A percentile compares a stretch with the other conserved stretches of the same genome.
Conservation (phyloP, 2,329 filamentous ascomycete genomes). For the Microcera coccophila region DNA sequence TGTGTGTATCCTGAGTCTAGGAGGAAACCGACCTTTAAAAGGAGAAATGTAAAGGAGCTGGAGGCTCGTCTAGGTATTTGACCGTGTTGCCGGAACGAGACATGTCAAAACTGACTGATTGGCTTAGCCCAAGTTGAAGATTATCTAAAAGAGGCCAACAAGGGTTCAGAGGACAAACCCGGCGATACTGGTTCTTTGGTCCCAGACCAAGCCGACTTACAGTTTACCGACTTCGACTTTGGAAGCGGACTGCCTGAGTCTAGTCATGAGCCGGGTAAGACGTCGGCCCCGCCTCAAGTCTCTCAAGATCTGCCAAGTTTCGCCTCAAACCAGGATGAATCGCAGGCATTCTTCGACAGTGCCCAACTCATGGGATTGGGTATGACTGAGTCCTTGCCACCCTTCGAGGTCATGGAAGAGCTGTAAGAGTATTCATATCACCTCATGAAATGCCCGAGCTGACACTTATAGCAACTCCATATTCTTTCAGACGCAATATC, state of each 20-base stretch:
- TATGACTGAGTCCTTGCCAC: conserved; percentile 75
- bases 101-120: background rate
- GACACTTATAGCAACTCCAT: conserved; percentile 54
- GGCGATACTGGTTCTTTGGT: conserved; percentile 25
- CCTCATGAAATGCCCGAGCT: background rate
- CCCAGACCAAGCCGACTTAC: conserved; percentile 10
- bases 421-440: conserved; percentile 52
- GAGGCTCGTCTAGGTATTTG: conserved; percentile 76
- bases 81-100: background rate
- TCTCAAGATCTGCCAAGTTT: conserved; percentile 16
- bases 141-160: conserved; percentile 64
- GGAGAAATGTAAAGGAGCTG: conserved; percentile 84
- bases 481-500: conserved; percentile 74
- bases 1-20: conserved; percentile 87
- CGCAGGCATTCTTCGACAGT: conserved; percentile 10
- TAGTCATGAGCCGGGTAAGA: background rate
- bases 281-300: conserved; percentile 7
- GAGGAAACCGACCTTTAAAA: conserved; percentile 82
- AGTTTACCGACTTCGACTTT: conserved; percentile 7
- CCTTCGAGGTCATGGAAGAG: conserved; percentile 75
- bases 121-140: conserved; percentile 73
- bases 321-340: conserved; percentile 7
- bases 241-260: conserved; percentile 4
- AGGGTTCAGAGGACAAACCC: conserved; percentile 23
- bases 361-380: conserved; percentile 67